These are phyloP conservation scores for Tetrahymena malaccensis DNA, from an alignment of 73 alveolate species.

Conservation along the genomic window DNA sequence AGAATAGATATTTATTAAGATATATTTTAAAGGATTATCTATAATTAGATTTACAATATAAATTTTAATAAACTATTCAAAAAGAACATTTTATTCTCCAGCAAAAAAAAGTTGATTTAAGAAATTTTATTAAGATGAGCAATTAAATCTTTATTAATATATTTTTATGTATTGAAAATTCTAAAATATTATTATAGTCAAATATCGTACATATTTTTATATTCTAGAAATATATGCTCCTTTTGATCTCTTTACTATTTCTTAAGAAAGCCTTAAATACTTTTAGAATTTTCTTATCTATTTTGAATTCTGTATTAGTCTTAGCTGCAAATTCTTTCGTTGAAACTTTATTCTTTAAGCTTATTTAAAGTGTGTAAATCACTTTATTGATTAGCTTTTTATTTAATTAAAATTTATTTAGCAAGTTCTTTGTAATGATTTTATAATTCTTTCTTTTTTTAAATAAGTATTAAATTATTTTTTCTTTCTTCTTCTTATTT, in stretches of 20 bases:
- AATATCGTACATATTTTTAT: background rate
- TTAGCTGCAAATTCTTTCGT: background rate
- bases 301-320: background rate
- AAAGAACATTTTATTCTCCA: no score
- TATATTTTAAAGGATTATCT: no score
- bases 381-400: background rate
- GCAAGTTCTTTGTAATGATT: background rate
- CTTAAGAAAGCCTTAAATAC: background rate
- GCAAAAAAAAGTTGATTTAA: no score
- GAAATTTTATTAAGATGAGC: no score
- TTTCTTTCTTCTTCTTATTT: background rate
- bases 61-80: no score
- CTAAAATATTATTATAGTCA: background rate
- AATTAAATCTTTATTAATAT: no score
- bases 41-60: no score
- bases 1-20: no score
- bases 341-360: background rate
- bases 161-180: no score
- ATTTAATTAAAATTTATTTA: background rate
- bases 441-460: background rate
- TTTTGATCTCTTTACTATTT: background rate
- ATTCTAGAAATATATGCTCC: background rate
- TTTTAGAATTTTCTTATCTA: background rate
- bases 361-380: background rate
- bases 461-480: background rate